Percentiles rank a stretch among this genome's conserved stretches.
Evolutionary conservation across 805 yeast genomes (phyloP).

Genomic region (Isabelozyma heimii): DNA sequence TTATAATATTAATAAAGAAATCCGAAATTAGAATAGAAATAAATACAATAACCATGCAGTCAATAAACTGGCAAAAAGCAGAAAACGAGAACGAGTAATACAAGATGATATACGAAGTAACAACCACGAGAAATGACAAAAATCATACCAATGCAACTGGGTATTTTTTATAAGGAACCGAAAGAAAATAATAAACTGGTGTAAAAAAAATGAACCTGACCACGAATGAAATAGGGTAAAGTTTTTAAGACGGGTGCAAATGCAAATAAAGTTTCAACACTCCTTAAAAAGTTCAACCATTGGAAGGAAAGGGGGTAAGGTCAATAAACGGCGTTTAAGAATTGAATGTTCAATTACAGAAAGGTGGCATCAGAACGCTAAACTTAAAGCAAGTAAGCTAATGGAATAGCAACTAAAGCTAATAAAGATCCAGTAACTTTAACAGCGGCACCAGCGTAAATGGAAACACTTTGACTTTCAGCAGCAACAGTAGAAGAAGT

Average conservation of each 20-base stretch:
- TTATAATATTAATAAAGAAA: no score
- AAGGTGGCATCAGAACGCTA: neutral
- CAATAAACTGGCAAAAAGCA: neutral
- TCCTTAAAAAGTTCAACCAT: neutral
- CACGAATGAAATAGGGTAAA: neutral
- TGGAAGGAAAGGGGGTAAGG: neutral
- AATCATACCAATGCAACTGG: neutral
- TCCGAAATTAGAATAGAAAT: neutral
- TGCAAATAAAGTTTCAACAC: neutral
- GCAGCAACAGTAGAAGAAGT: conserved; percentile 1
- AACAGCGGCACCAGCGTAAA: conserved; percentile 11
- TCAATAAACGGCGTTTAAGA: neutral
- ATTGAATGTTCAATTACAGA: neutral
- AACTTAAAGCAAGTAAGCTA: conserved; percentile 29
- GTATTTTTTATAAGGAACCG: neutral
- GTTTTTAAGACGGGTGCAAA: neutral
- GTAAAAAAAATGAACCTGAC: neutral
- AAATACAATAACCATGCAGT: neutral
- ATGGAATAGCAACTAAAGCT: conserved; percentile 26
- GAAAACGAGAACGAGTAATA: neutral
- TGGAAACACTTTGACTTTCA: conserved; percentile 4
- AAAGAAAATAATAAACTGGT: neutral
- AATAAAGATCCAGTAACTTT: conserved; percentile 19
- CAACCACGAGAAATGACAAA: neutral
- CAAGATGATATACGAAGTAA: neutral